Conservation (phyloP, 306 rosid genomes). For the Fragaria ananassa region DNA sequence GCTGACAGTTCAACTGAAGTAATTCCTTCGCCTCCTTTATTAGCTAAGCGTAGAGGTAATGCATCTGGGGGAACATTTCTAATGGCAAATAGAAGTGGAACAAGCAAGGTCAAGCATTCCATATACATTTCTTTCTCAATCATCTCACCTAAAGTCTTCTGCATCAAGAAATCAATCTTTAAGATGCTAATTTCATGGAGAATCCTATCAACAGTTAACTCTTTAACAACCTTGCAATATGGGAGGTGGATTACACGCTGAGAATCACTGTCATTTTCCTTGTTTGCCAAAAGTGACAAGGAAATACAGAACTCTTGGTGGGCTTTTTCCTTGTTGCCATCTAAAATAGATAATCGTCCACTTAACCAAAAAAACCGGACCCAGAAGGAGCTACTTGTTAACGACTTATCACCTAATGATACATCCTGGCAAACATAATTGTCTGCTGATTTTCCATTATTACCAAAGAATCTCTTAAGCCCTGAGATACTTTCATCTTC, state of each 20-base stretch:
- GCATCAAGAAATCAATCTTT: conserved; percentile 84
- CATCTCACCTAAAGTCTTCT: conserved; percentile 66
- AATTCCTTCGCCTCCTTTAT: conserved; percentile 57
- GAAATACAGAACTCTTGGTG: conserved; percentile 65
- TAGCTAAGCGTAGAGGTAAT: conserved; percentile 44
- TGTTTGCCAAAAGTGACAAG: conserved; percentile 61
- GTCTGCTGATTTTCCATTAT: conserved; percentile 30
- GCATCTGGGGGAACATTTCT: conserved; percentile 62
- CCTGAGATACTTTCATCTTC: conserved; percentile 33
- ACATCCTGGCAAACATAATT: conserved; percentile 31
- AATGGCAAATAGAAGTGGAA: conserved; percentile 76
- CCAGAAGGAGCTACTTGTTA: conserved; percentile 66
- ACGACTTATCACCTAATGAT: conserved; percentile 34
- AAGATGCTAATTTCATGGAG: conserved; percentile 73
- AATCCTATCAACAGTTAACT: conserved; percentile 65
- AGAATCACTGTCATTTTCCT: conserved; percentile 40
- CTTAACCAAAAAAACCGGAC: conserved; percentile 87
- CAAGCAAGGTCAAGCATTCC: conserved; percentile 73
- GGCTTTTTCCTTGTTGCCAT: conserved; percentile 77
- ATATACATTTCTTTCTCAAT: conserved; percentile 65
- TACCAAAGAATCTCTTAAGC: conserved; percentile 38
- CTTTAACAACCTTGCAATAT: conserved; percentile 75
- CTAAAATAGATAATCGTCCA: conserved; percentile 76
- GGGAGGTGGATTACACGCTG: conserved; percentile 44
- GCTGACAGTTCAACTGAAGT: conserved; percentile 74